Evolutionary conservation across 192 early-diverging fungal genomes (phyloP).

Genomic region (Podila horticola): DNA sequence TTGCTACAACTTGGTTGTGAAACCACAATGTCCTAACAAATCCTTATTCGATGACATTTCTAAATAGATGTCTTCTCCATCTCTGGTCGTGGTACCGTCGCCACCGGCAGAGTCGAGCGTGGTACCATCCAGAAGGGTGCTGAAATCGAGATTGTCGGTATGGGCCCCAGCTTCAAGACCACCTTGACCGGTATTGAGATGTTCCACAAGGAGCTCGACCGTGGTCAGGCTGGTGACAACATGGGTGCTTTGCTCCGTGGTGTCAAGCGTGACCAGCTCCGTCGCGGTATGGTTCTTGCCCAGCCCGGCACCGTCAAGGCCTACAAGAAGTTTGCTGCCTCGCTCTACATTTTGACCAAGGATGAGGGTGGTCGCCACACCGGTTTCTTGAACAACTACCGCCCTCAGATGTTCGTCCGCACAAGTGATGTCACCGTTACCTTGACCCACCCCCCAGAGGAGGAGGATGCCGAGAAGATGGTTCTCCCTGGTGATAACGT

Average conservation of each 20-base stretch:
- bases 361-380: slow-evolving; percentile 99
- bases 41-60: too few species aligned
- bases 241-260: slow-evolving; percentile 97
- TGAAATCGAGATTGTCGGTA: slow-evolving; percentile 98
- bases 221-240: slow-evolving; percentile 98
- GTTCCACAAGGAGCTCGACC: slow-evolving; percentile 99
- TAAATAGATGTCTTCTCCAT: slow-evolving; percentile 94
- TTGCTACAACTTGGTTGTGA: too few species aligned
- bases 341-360: slow-evolving; percentile 95
- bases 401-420: slow-evolving; percentile 94
- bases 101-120: slow-evolving; percentile 95
- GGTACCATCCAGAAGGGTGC: slow-evolving; percentile 92
- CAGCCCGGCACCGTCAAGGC: slow-evolving; percentile 93
- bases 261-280: slow-evolving; percentile 96
- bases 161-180: slow-evolving; percentile 89
- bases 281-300: slow-evolving; percentile 93
- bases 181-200: slow-evolving; percentile 98
- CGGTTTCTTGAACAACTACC: slow-evolving; percentile 97
- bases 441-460: slow-evolving; percentile 78
- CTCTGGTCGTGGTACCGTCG: slow-evolving; percentile 96
- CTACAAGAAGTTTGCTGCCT: slow-evolving; percentile 94
- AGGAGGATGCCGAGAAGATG: slow-evolving; percentile 92
- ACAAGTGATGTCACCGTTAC: slow-evolving; percentile 96
- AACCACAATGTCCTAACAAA: neutral
- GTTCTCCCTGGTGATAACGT: slow-evolving; percentile 99